phyloP scores from a whole-genome alignment of 352 stramenopile species.

The Pythium rishiriense region DNA sequence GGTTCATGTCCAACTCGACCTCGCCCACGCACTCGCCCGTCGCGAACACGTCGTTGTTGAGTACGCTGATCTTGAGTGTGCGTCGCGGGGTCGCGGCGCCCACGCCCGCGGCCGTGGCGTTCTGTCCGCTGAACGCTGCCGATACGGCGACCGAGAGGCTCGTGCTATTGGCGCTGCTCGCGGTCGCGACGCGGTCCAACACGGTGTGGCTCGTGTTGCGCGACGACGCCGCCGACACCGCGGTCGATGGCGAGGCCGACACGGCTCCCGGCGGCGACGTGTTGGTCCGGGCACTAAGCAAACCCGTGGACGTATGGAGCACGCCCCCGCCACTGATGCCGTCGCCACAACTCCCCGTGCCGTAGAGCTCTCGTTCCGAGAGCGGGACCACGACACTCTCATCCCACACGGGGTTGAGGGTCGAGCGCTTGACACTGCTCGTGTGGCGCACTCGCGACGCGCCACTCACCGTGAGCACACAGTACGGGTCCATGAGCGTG shows the following conservation, averaged over 20 bases:
- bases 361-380: conserved; percentile 31
- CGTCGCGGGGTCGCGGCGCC: conserved; percentile 14
- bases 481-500: conserved; percentile 52
- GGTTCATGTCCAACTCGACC: conserved; percentile 48
- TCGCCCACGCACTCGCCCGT: conserved; percentile 53
- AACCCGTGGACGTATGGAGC: not conserved
- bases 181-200: conserved; percentile 7
- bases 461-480: conserved; percentile 39
- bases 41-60: conserved; percentile 58
- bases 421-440: conserved; percentile 40
- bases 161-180: not conserved
- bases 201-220: conserved; percentile 19
- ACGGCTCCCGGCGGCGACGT: not conserved
- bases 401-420: conserved; percentile 39
- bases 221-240: conserved; percentile 20
- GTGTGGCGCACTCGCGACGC: conserved; percentile 34
- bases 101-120: conserved; percentile 8
- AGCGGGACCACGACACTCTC: conserved; percentile 35
- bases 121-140: not conserved
- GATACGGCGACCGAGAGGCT: conserved; percentile 13
- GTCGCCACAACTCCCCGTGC: not conserved
- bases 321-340: not conserved
- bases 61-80: conserved; percentile 48
- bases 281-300: no score
- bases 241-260: not conserved